Conservation (phyloP, 2,329 filamentous ascomycete genomes). For the Mycogone perniciosa region DNA sequence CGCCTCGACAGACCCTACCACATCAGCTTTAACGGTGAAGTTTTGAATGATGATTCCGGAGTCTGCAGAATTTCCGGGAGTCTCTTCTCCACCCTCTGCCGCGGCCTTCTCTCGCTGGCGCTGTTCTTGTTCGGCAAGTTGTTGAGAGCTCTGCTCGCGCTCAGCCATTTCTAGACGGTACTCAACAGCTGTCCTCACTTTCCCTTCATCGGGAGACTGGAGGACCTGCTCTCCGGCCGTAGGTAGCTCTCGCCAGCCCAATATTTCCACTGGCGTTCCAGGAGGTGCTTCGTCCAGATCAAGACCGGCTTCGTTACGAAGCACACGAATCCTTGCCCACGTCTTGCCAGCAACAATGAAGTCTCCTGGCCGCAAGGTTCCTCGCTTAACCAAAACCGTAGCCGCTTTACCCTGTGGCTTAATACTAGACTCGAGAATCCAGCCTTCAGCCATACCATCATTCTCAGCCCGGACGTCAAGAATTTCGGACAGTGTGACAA, state of each 20-base stretch:
- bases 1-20: slow-evolving; percentile 89
- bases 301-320: slow-evolving; percentile 78
- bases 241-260: slow-evolving; percentile 85
- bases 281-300: slow-evolving; percentile 69
- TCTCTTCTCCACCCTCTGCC: slow-evolving; percentile 31
- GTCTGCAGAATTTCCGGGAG: slow-evolving; percentile 28
- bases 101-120: slow-evolving; percentile 50
- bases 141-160: slow-evolving; percentile 66
- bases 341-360: slow-evolving; percentile 81
- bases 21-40: slow-evolving; percentile 88
- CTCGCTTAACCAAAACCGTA: slow-evolving; percentile 81
- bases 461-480: slow-evolving; percentile 80
- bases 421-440: slow-evolving; percentile 86
- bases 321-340: slow-evolving; percentile 76
- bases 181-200: slow-evolving; percentile 69
- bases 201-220: slow-evolving; percentile 71
- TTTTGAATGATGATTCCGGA: slow-evolving; percentile 53
- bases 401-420: slow-evolving; percentile 80
- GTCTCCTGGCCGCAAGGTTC: slow-evolving; percentile 75
- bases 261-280: slow-evolving; percentile 83
- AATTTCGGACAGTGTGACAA: slow-evolving; percentile 78
- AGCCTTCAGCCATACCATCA: slow-evolving; percentile 77
- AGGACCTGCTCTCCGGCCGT: slow-evolving; percentile 81
- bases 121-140: slow-evolving; percentile 68
- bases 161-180: slow-evolving; percentile 69